Conservation (phyloP, 2,329 filamentous ascomycete genomes). For the Claviceps arundinis region DNA sequence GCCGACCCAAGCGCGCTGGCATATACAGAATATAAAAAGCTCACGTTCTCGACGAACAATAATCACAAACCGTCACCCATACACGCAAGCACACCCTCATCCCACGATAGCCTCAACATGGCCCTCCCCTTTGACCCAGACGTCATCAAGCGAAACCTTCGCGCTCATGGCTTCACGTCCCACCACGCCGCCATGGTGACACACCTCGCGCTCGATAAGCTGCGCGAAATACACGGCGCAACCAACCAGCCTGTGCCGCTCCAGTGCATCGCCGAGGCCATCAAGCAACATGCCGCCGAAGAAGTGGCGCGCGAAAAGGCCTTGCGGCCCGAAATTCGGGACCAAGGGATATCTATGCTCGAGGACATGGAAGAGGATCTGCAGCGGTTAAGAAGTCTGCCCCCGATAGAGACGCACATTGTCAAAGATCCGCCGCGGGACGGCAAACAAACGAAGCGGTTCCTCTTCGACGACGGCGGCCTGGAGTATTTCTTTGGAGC, state of each 20-base stretch:
- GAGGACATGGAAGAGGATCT: constrained; percentile 8
- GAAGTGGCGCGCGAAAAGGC: constrained; percentile 8
- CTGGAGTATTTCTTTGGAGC: constrained; percentile 17
- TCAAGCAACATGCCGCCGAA: constrained; percentile 10
- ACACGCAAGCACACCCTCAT: not conserved
- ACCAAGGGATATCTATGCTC: constrained; percentile 6
- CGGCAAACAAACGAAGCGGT: constrained; percentile 12
- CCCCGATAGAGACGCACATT: constrained; percentile 3
- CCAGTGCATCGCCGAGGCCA: constrained; percentile 10
- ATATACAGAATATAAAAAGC: not conserved
- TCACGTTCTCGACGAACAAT: not conserved
- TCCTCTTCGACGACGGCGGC: constrained; percentile 16
- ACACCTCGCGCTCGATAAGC: constrained; percentile 10
- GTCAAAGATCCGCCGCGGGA: constrained; percentile 5
- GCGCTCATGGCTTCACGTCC: constrained; percentile 9
- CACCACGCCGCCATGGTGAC: constrained; percentile 11
- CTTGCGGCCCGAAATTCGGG: not conserved
- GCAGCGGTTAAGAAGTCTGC: not conserved
- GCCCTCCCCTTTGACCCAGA: constrained; percentile 10
- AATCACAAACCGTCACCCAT: not conserved
- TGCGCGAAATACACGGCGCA: constrained; percentile 8
- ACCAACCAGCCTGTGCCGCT: constrained; percentile 7
- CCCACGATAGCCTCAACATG: constrained; percentile 1
- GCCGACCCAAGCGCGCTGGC: too few species aligned
- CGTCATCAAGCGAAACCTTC: constrained; percentile 9